phyloP scores from a whole-genome alignment of 129 eudicot genomes.

The Mikania micrantha region DNA sequence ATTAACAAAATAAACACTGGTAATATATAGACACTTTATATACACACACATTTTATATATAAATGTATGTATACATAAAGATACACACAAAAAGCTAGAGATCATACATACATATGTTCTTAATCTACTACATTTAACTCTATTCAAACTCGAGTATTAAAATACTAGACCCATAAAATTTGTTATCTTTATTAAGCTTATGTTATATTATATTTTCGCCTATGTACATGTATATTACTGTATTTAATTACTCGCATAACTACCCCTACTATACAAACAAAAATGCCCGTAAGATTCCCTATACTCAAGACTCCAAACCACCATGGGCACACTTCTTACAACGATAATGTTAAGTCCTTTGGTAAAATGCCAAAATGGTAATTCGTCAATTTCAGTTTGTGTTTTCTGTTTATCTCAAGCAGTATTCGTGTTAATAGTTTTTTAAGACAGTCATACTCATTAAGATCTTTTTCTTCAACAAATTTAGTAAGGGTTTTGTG shows the following conservation, averaged over 20 bases:
- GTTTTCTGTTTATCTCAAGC: neutral
- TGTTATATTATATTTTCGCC: neutral
- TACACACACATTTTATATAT: neutral
- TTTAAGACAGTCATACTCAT: neutral
- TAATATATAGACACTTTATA: neutral
- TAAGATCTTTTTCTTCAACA: neutral
- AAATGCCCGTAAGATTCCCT: neutral
- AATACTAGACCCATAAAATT: neutral
- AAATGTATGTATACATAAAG: neutral
- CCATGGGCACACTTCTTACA: neutral
- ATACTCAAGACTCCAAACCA: slow-evolving; percentile 2
- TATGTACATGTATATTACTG: too few species aligned
- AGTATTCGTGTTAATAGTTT: neutral
- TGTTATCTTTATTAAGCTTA: neutral
- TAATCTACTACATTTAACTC: neutral
- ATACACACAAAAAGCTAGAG: neutral
- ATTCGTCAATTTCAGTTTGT: neutral
- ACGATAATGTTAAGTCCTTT: neutral
- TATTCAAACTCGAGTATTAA: neutral
- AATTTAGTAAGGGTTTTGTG: neutral
- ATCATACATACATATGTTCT: neutral
- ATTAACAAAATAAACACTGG: slow-evolving; percentile 7
- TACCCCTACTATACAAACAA: neutral
- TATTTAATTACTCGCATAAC: too few species aligned
- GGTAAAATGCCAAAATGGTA: neutral